phyloP scores from a whole-genome alignment of 768 basidiomycete species.

The Pleurotus ostreatus region DNA sequence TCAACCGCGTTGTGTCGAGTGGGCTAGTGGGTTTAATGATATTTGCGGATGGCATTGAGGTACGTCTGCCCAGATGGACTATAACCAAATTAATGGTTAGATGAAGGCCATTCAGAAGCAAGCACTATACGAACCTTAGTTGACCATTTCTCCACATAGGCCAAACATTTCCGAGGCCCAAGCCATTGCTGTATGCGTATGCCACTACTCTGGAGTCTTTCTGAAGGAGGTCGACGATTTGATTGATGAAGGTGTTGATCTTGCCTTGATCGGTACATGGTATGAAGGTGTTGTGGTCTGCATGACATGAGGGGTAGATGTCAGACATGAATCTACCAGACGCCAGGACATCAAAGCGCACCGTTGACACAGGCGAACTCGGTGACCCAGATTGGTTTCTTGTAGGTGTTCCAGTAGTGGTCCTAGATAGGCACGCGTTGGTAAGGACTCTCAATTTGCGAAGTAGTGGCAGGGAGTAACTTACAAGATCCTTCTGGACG shows the following conservation, averaged over 20 bases:
- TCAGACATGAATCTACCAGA: too few species aligned
- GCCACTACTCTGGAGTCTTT: conserved; percentile 31
- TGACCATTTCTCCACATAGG: conserved; percentile 34
- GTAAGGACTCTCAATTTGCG: background rate
- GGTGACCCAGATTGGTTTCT: conserved; percentile 45
- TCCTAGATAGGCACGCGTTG: conserved; percentile 20
- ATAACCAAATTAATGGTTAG: background rate
- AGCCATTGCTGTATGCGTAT: conserved; percentile 45
- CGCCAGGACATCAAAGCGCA: conserved; percentile 11
- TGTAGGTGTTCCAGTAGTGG: conserved; percentile 36
- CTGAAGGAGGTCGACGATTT: conserved; percentile 36
- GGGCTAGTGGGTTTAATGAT: conserved; percentile 19
- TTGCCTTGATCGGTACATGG: conserved; percentile 40
- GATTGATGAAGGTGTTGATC: conserved; percentile 38
- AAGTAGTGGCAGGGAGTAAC: conserved; percentile 5
- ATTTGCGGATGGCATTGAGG: conserved; percentile 35
- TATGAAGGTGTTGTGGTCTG: conserved; percentile 33
- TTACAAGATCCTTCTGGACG: conserved; percentile 38
- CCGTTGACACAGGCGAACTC: conserved; percentile 48
- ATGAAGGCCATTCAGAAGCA: background rate
- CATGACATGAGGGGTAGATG: too few species aligned
- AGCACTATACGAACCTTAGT: conserved; percentile 25
- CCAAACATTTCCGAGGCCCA: conserved; percentile 43
- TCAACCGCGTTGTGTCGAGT: background rate
- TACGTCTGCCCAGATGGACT: conserved; percentile 39